Evolutionary conservation across 2,329 filamentous ascomycete genomes (phyloP).

Genomic region (Phoma sp.): DNA sequence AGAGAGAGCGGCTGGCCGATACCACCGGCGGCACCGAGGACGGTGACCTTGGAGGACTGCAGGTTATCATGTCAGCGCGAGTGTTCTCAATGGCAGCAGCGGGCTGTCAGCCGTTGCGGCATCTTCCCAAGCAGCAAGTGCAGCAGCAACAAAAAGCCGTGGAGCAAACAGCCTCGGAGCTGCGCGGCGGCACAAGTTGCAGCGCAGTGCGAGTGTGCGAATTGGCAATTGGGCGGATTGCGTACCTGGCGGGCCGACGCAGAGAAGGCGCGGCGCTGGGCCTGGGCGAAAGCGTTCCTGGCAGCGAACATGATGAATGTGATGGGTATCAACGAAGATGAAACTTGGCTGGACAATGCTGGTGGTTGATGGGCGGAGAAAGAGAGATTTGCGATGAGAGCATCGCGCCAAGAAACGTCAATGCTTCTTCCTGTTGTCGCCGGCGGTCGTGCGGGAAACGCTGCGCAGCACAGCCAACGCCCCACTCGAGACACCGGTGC

Average conservation of each 20-base stretch:
- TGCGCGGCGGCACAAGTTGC: neutral
- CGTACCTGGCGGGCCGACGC: conserved; percentile 59
- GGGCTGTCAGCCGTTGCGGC: neutral
- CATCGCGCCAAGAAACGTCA: conserved; percentile 13
- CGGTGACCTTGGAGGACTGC: conserved; percentile 94
- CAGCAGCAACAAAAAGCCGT: conserved; percentile 30
- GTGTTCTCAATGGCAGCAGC: conserved; percentile 17
- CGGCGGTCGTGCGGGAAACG: too few species aligned
- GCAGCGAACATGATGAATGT: conserved; percentile 69
- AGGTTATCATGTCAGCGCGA: conserved; percentile 31
- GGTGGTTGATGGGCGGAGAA: conserved; percentile 22
- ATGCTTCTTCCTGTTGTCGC: conserved; percentile 10
- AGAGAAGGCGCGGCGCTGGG: conserved; percentile 60
- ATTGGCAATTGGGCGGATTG: conserved; percentile 4
- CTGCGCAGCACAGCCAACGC: neutral
- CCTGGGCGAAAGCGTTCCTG: conserved; percentile 57
- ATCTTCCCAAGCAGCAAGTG: neutral
- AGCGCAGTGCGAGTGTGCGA: neutral
- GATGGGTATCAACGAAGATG: conserved; percentile 31
- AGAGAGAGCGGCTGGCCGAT: conserved; percentile 98
- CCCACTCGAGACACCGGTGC: neutral
- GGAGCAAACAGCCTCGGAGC: conserved; percentile 11
- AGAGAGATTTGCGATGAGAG: conserved; percentile 32
- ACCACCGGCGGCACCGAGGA: conserved; percentile 95
- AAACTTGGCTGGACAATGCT: conserved; percentile 28